Evolutionary conservation across 2,329 filamentous ascomycete species (phyloP), one percentile per base, ranked within the genome.

Genomic region (Acarospora socialis): DNA sequence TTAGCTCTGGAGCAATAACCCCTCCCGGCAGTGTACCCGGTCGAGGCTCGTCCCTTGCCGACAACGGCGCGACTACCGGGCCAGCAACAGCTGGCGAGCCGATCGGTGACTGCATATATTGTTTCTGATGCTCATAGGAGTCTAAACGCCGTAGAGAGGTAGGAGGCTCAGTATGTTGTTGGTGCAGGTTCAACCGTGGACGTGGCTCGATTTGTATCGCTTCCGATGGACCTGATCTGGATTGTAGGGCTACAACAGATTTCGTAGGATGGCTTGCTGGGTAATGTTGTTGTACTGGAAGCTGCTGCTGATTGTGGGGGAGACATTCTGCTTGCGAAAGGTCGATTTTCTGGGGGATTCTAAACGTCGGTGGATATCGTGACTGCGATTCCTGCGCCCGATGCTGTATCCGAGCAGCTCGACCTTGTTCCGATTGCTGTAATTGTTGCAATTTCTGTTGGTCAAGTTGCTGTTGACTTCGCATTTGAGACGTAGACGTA

Each of bases 21-120:
- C 30, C 29, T 7, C 34, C 21, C 15, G 33, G 37, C 10, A 39
- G 41, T 29, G 45, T 43, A 12, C 24, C 34, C 20, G 41, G 36
- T 21, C 41, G 22, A 7, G 34, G 19, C 4, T 25, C 12, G 4
- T 36, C 38, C 12, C 18, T 23, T n/a, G 25, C 24, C 15, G 35
- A 34, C 13, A 31, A 36, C 5, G 29, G 32, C 10, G 32, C 32
- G 5, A 22, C 5, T 24, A n/a, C 20, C 4, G 29, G 29, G 28
- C 16, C 29, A 14, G 36, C 17, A 28, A 18, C 24, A 19, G 36
- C 36, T 21, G 35, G 33, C 10, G 35, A 36, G 4, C 34, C 35
- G 7, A 13, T 24, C 7, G 28, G 18, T 35, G 12, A n/a, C 23
- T 12, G 23, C 23, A 25, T 25, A 25, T 5, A 25, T 8, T 7